Evolutionary conservation across 2,329 filamentous ascomycete species (phyloP).

Genomic region (Trichoderma cornu-damae): DNA sequence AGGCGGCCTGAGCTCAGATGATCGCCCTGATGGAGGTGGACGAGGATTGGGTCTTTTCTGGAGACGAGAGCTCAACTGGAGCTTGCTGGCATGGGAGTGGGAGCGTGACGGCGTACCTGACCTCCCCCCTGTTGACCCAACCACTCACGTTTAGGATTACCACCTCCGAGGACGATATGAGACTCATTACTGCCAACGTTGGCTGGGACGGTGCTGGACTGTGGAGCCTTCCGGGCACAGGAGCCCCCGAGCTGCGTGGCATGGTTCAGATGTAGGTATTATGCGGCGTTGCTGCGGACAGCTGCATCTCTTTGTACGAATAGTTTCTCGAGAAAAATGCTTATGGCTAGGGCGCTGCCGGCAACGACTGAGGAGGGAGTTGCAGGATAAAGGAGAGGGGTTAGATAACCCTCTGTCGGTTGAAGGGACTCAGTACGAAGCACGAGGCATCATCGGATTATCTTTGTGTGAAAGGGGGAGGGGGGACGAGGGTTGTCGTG

Average conservation of each 20-base stretch:
- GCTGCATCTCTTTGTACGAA: neutral
- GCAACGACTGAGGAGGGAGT: constrained; percentile 25
- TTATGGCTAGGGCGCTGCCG: constrained; percentile 24
- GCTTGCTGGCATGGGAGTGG: constrained; percentile 75
- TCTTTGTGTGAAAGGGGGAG: constrained; percentile 21
- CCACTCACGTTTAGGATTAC: constrained; percentile 48
- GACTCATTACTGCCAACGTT: constrained; percentile 26
- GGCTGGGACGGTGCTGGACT: constrained; percentile 5
- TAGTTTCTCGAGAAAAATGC: constrained; percentile 11
- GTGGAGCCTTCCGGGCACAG: neutral
- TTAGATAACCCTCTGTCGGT: constrained; percentile 48
- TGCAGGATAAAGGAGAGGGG: constrained; percentile 40
- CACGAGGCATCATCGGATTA: neutral
- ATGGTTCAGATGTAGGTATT: neutral
- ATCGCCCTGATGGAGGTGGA: constrained; percentile 52
- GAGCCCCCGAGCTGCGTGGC: neutral
- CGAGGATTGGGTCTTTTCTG: constrained; percentile 64
- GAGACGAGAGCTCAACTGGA: constrained; percentile 80
- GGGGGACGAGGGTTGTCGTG: too few relatives aligned
- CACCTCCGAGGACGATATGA: constrained; percentile 37
- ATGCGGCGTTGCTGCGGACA: neutral
- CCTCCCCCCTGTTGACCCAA: constrained; percentile 41
- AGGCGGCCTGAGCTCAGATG: constrained; percentile 77
- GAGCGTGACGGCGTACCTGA: constrained; percentile 42
- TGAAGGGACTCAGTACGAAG: constrained; percentile 18